phyloP scores from a whole-genome alignment of 1,139 yeast genomes.

The Geotrichum carabidarum region DNA sequence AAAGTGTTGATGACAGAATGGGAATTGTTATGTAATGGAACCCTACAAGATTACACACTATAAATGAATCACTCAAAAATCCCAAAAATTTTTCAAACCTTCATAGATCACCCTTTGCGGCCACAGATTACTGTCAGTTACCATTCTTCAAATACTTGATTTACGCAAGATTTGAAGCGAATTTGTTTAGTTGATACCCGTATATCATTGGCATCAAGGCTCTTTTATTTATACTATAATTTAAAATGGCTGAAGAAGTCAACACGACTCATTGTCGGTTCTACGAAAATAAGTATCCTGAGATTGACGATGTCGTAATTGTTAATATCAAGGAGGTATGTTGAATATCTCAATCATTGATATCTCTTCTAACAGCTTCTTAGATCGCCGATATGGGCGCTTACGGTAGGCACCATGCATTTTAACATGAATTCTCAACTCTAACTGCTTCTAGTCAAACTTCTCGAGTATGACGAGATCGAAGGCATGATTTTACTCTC shows the following conservation, averaged over 20 bases:
- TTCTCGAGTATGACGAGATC: constrained; percentile 93
- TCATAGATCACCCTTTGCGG: no score
- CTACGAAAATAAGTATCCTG: constrained; percentile 97
- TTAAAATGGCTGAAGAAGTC: constrained; percentile 31
- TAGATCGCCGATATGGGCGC: constrained; percentile 37
- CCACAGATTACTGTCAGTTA: no score
- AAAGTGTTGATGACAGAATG: no score
- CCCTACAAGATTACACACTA: no score
- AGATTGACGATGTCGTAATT: constrained; percentile 97
- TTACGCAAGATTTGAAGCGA: no score
- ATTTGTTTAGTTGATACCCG: no score
- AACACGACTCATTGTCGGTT: constrained; percentile 90
- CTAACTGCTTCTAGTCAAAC: constrained; percentile 51
- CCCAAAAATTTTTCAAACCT: no score
- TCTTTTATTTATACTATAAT: no score
- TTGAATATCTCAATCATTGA: constrained; percentile 48
- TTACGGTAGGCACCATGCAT: constrained; percentile 22
- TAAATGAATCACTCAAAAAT: no score
- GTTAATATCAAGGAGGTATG: constrained; percentile 82
- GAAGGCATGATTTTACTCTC: constrained; percentile 98
- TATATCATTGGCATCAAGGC: no score
- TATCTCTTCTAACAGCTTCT: constrained; percentile 2
- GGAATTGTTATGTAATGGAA: no score
- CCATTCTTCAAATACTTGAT: no score
- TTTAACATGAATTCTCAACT: not conserved